These are phyloP conservation scores for Rhizopus microsporus DNA, from an alignment of 371 early-diverging fungal species.

Conservation along the genomic window DNA sequence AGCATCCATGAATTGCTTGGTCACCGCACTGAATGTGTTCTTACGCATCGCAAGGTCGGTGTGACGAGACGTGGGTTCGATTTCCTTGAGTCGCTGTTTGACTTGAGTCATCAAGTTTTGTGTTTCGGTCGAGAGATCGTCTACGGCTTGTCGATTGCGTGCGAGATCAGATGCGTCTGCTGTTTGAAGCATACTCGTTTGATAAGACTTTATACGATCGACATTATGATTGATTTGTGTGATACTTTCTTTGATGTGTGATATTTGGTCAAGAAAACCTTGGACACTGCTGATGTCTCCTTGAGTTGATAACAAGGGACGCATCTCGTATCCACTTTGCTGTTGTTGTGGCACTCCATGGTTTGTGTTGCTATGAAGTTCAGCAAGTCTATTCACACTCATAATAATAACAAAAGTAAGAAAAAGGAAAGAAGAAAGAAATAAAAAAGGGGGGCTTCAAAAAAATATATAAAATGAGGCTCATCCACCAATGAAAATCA, in stretches of 20 bases:
- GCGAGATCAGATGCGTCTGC: conserved; percentile 40
- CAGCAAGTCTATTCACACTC: conserved; percentile 52
- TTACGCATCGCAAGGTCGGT: conserved; percentile 49
- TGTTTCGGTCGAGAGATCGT: conserved; percentile 34
- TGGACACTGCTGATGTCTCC: conserved; percentile 33
- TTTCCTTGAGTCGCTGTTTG: conserved; percentile 46
- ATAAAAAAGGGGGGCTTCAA: neutral
- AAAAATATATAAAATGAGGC: neutral
- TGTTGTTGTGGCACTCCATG: conserved; percentile 7
- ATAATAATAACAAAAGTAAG: conserved; percentile 12
- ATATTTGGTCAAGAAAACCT: conserved; percentile 39
- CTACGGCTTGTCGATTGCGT: conserved; percentile 27
- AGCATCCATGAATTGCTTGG: conserved; percentile 45
- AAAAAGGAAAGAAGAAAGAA: conserved; percentile 9
- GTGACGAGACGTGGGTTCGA: conserved; percentile 44
- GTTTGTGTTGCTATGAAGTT: conserved; percentile 26
- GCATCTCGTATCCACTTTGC: conserved; percentile 45
- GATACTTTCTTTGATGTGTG: conserved; percentile 45
- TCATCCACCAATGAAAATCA: neutral
- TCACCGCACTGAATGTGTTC: conserved; percentile 47
- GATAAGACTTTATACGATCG: conserved; percentile 30
- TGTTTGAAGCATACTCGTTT: conserved; percentile 41
- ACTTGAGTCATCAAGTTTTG: conserved; percentile 44
- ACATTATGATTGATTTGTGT: conserved; percentile 42
- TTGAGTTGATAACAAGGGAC: conserved; percentile 40